Base-by-base conservation (phyloP, 225 moss, liverwort and hornwort species). In the Straminergon stramineum region DNA sequence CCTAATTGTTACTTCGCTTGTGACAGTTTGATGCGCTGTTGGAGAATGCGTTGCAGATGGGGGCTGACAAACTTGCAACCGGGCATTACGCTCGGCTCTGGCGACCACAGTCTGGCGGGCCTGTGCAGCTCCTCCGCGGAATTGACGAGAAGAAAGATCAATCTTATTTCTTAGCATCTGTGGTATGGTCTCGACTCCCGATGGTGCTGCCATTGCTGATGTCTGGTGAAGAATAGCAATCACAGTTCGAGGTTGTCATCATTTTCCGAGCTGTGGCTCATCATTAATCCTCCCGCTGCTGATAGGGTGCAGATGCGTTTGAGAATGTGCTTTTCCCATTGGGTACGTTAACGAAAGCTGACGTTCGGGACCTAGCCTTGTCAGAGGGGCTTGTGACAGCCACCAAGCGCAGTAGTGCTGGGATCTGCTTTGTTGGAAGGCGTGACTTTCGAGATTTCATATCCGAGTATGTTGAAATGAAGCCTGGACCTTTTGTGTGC, bases 371-470 rank as follows among this genome's bases (percentile, higher is more conserved):
- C 64, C 76, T 99, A 58, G 99, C 96, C 65, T 65, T 92, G 71
- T 92, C 93, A 35, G 96, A 95, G 94, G 94, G 95, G n/a, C 92
- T 99, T 87, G 87, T 91, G 37, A 96, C 96, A 84, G 99, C 99
- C 86, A 91, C 90, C 39, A 99, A 97, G 91, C 97, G 97, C 53
- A 99, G 99, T 88, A 99, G 99, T 89, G 96, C 95, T 70, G 99
- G 99, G 90, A 99, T 99, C 84, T 99, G 99, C 90, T 99, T 99
- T 93, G 96, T 99, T 91, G 99, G 99, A 70, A 92, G 95, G 88
- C 97, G 99, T 41, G 90, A 96, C 76, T 99, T 99, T 89, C 91
- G 95, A 65, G 94, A 94, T 55, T 99, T 99, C 89, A 96, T 99
- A 88, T 94, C 99, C 14, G 94, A 96, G 85, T 99, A 99, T 86